A percentile compares a stretch with the other conserved stretches of the same genome.
phyloP scores from a whole-genome alignment of 805 yeast species.

The Candida patagonica region DNA sequence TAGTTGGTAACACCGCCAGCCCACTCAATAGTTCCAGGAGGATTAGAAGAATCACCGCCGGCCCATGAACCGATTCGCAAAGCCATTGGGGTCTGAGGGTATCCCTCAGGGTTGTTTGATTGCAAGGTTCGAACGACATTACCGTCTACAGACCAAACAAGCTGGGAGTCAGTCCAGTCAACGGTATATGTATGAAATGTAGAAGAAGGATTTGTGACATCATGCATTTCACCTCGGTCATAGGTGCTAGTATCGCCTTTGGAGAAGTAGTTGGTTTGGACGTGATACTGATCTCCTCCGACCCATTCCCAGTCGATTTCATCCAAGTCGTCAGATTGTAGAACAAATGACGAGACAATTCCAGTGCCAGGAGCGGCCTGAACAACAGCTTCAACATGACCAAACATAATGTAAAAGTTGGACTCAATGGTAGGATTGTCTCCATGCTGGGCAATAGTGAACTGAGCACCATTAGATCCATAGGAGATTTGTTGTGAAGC shows the following conservation, averaged over 20 bases:
- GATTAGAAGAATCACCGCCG: conserved; percentile 41
- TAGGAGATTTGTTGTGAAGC: conserved; percentile 34
- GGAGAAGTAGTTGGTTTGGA: conserved; percentile 66
- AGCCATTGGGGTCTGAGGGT: conserved; percentile 85
- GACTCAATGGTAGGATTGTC: conserved; percentile 77
- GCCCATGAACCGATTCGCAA: conserved; percentile 53
- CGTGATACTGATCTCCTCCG: conserved; percentile 67
- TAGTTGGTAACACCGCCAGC: conserved; percentile 59
- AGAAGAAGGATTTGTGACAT: conserved; percentile 46
- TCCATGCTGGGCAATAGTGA: conserved; percentile 51
- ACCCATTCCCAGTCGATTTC: conserved; percentile 86
- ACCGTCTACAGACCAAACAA: conserved; percentile 72
- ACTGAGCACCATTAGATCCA: conserved; percentile 47
- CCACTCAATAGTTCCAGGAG: conserved; percentile 59
- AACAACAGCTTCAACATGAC: conserved; percentile 63
- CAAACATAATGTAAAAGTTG: conserved; percentile 80
- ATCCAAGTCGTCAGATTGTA: conserved; percentile 78
- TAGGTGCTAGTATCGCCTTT: conserved; percentile 72
- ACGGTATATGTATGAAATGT: conserved; percentile 69
- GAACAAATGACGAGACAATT: conserved; percentile 67
- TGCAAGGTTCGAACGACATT: conserved; percentile 51
- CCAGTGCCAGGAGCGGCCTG: conserved; percentile 74
- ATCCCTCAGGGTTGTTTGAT: conserved; percentile 51
- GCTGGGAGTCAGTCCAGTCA: conserved; percentile 65
- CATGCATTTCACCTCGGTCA: conserved; percentile 70